Evolutionary conservation across 1,284 basidiomycete species (phyloP).

Genomic region (Ustilago cynodontis): DNA sequence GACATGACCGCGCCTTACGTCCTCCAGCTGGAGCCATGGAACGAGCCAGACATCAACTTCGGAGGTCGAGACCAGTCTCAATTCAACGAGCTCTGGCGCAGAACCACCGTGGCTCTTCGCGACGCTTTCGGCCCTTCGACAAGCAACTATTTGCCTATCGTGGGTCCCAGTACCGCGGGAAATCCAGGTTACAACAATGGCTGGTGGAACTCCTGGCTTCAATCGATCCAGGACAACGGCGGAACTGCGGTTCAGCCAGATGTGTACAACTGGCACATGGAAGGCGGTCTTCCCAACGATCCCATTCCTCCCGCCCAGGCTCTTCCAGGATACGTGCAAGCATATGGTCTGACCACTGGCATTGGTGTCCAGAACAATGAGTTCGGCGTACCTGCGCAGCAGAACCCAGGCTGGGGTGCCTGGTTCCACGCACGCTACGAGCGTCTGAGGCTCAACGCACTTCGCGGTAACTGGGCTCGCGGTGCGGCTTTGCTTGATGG

Average conservation of each 20-base stretch:
- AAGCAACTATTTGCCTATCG: constrained; percentile 7
- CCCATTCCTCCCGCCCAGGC: constrained; percentile 1
- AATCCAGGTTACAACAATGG: not conserved
- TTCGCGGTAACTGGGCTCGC: constrained; percentile 21
- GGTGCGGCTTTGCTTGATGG: constrained; percentile 8
- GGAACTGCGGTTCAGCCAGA: constrained; percentile 10
- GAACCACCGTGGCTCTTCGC: not conserved
- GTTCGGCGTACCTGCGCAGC: constrained; percentile 18
- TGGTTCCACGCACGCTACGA: constrained; percentile 22
- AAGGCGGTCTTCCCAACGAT: constrained; percentile 17
- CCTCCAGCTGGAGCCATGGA: constrained; percentile 16
- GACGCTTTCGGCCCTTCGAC: constrained; percentile 9
- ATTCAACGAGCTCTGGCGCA: not conserved
- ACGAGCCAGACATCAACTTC: constrained; percentile 15
- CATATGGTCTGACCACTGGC: constrained; percentile 16
- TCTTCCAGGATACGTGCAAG: not conserved
- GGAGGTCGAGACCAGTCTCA: constrained; percentile 13
- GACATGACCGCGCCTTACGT: not conserved
- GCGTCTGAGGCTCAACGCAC: constrained; percentile 11
- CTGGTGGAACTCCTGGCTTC: constrained; percentile 15
- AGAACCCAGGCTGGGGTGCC: constrained; percentile 13
- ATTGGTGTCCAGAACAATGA: constrained; percentile 30
- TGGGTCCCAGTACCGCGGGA: constrained; percentile 9
- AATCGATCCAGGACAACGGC: constrained; percentile 11
- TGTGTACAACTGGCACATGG: constrained; percentile 24